These are phyloP conservation scores for Lenzites betulinus DNA, from an alignment of 768 basidiomycete genomes.

Conservation along the genomic window DNA sequence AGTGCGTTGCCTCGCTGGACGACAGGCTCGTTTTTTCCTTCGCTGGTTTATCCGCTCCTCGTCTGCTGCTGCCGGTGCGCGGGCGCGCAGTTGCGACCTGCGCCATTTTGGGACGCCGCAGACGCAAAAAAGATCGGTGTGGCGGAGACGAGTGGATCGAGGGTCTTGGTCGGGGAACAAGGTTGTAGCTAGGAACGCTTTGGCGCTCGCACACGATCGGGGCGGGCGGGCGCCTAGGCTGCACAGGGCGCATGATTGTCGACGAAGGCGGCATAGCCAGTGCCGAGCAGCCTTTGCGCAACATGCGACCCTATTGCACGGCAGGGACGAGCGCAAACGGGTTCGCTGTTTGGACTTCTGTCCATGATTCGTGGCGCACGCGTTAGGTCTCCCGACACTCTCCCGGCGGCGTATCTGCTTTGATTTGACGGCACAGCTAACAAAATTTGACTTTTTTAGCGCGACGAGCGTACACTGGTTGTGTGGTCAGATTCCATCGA, in stretches of 20 bases:
- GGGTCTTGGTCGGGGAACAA: background rate
- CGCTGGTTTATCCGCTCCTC: background rate
- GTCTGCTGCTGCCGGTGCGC: background rate
- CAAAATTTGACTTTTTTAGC: too few species aligned
- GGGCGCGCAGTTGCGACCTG: background rate
- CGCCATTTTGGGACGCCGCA: background rate
- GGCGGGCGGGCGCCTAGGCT: background rate
- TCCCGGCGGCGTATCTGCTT: too few species aligned
- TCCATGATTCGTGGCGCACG: background rate
- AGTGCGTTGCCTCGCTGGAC: too few species aligned
- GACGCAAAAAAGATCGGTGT: background rate
- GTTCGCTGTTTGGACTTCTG: background rate
- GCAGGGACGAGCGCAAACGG: background rate
- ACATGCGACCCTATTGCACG: background rate
- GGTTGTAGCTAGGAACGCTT: background rate
- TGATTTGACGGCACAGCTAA: too few species aligned
- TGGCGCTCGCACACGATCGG: background rate
- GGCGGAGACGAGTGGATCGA: slow-evolving; percentile 5
- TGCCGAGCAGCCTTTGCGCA: background rate
- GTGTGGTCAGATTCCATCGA: slow-evolving; percentile 85
- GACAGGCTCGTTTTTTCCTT: too few species aligned
- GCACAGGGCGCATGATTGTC: background rate
- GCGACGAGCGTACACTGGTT: slow-evolving; percentile 82
- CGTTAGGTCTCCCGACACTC: too few species aligned
- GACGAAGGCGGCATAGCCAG: background rate